Evolutionary conservation across 352 stramenopile species (phyloP).

Genomic region (Elongisporangium anandrum): DNA sequence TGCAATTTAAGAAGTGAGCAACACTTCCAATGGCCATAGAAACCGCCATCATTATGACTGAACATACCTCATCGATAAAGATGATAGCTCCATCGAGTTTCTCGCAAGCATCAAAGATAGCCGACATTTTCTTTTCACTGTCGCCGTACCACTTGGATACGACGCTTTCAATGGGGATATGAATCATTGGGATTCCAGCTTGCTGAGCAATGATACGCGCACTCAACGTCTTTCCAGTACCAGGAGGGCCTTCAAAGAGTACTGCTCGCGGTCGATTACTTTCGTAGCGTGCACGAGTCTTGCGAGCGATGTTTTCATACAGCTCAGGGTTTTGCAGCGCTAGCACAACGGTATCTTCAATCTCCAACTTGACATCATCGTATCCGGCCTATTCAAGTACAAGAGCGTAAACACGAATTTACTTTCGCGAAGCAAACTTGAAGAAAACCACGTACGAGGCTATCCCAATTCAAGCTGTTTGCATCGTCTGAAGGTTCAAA

Average conservation of each 20-base stretch:
- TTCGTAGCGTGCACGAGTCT: slow-evolving; percentile 87
- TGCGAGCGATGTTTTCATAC: slow-evolving; percentile 88
- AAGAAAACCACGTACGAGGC: slow-evolving; percentile 36
- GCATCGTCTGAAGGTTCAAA: slow-evolving; percentile 64
- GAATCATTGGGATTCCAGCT: slow-evolving; percentile 90
- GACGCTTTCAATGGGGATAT: slow-evolving; percentile 92
- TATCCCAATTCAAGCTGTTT: slow-evolving; percentile 75
- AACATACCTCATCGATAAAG: slow-evolving; percentile 91
- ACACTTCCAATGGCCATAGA: slow-evolving; percentile 3
- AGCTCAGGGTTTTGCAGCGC: slow-evolving; percentile 90
- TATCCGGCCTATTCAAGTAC: slow-evolving; percentile 69
- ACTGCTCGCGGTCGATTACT: slow-evolving; percentile 88
- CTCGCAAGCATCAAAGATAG: slow-evolving; percentile 93
- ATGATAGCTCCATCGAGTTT: slow-evolving; percentile 91
- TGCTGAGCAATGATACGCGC: slow-evolving; percentile 93
- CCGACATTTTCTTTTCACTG: slow-evolving; percentile 92
- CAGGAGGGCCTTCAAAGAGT: slow-evolving; percentile 92
- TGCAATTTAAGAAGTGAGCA: slow-evolving; percentile 11
- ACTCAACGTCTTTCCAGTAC: slow-evolving; percentile 93
- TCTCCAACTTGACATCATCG: slow-evolving; percentile 87
- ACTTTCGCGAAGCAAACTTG: neutral
- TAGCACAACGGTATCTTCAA: slow-evolving; percentile 90
- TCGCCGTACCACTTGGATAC: slow-evolving; percentile 95
- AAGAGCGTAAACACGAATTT: neutral
- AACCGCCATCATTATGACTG: neutral